A percentile compares a stretch with the other conserved stretches of the same genome.
Evolutionary conservation across 2,329 filamentous ascomycete genomes (phyloP).

Genomic region (Beauveria medogensis): DNA sequence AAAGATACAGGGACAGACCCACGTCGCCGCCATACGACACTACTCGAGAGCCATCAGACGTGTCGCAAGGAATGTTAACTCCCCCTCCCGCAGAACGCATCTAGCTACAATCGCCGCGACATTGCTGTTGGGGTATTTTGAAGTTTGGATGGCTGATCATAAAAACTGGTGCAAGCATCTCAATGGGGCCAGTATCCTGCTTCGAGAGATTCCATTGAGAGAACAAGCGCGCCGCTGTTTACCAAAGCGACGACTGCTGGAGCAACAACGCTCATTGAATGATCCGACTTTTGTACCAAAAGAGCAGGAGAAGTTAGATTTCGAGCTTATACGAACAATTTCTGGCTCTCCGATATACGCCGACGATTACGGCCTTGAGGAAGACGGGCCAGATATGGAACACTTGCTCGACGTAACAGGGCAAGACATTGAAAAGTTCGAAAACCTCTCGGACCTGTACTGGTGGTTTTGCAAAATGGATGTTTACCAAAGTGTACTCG

Average conservation of each 20-base stretch:
- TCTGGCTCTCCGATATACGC: slow-evolving; percentile 31
- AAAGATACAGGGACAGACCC: slow-evolving; percentile 64
- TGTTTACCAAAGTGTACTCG: slow-evolving; percentile 80
- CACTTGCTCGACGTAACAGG: slow-evolving; percentile 28
- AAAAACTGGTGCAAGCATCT: slow-evolving; percentile 93
- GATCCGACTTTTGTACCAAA: slow-evolving; percentile 10
- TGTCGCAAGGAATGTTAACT: slow-evolving; percentile 66
- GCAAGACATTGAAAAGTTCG: slow-evolving; percentile 69
- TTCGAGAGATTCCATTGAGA: slow-evolving; percentile 73
- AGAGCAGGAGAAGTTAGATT: slow-evolving; percentile 33
- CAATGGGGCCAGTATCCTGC: slow-evolving; percentile 71
- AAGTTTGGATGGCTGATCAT: slow-evolving; percentile 90
- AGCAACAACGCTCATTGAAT: slow-evolving; percentile 8
- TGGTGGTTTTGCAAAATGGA: slow-evolving; percentile 98
- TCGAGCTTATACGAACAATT: slow-evolving; percentile 32
- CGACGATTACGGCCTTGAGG: slow-evolving; percentile 29
- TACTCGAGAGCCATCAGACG: slow-evolving; percentile 80
- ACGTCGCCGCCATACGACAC: slow-evolving; percentile 79
- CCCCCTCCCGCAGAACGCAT: slow-evolving; percentile 60
- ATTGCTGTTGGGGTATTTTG: slow-evolving; percentile 80
- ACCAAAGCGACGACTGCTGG: slow-evolving; percentile 41
- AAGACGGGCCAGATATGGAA: slow-evolving; percentile 21
- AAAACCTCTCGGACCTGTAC: slow-evolving; percentile 75
- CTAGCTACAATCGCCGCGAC: slow-evolving; percentile 82
- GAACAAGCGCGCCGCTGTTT: slow-evolving; percentile 66